These are phyloP conservation scores for Peronospora belbahrii DNA, from an alignment of 352 stramenopile genomes.

Conservation along the genomic window DNA sequence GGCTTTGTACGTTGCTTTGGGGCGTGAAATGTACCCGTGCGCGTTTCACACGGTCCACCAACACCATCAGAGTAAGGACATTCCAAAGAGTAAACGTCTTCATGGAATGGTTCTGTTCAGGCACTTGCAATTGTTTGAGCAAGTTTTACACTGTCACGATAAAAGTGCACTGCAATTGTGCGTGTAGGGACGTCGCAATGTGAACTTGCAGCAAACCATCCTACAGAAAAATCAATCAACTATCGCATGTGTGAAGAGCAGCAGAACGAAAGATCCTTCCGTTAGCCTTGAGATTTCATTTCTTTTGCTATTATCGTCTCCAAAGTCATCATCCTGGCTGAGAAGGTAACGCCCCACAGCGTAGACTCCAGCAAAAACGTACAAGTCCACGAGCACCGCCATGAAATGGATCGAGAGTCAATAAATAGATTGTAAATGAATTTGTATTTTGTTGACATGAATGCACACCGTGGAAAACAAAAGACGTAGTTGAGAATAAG, in stretches of 20 bases:
- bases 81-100: conserved; percentile 3
- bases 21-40: conserved; percentile 19
- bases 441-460: background rate
- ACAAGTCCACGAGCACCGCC: conserved; percentile 6
- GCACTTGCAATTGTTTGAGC: background rate
- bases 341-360: conserved; percentile 4
- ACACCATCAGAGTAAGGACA: conserved; percentile 6
- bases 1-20: conserved; percentile 21
- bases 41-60: conserved; percentile 7
- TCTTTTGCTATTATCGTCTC: background rate
- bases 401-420: background rate
- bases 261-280: conserved; percentile 8
- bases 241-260: conserved; percentile 7
- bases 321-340: background rate
- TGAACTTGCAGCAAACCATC: conserved; percentile 1
- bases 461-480: too few relatives aligned
- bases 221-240: too few relatives aligned
- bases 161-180: too few relatives aligned
- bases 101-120: too few relatives aligned
- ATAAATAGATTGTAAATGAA: background rate
- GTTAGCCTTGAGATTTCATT: background rate
- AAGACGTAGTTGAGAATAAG: background rate
- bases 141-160: too few relatives aligned
- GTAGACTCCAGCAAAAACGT: conserved; percentile 8
- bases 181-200: conserved; percentile 9